Conservation (phyloP, 2,329 filamentous ascomycete genomes). For the Colletotrichum sp. region DNA sequence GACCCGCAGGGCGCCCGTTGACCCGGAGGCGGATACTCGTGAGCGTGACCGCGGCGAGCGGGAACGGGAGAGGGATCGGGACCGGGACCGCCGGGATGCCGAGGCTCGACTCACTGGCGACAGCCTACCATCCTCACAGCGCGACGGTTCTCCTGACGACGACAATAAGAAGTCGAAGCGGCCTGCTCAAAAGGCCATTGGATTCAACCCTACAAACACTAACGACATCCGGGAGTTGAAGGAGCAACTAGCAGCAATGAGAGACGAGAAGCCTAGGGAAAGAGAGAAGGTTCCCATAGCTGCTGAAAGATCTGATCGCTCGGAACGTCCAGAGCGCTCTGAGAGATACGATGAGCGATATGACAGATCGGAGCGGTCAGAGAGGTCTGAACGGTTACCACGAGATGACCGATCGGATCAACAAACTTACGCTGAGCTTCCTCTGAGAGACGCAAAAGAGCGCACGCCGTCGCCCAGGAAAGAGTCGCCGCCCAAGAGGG, state of each 20-base stretch:
- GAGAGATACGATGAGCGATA: neutral
- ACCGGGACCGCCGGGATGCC: conserved; percentile 40
- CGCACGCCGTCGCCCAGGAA: conserved; percentile 15
- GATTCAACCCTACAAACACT: conserved; percentile 59
- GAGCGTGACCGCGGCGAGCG: conserved; percentile 16
- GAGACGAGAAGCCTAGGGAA: conserved; percentile 20
- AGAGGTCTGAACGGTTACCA: neutral
- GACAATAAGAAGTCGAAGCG: conserved; percentile 42
- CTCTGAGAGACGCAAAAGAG: conserved; percentile 3
- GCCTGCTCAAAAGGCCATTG: conserved; percentile 39
- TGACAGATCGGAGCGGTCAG: neutral
- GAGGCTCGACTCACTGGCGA: conserved; percentile 43
- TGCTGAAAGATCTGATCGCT: conserved; percentile 9
- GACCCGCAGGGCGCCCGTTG: conserved; percentile 12
- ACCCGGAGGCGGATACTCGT: conserved; percentile 24
- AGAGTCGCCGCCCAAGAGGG: conserved; percentile 9
- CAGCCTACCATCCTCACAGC: conserved; percentile 29
- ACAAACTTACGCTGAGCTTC: conserved; percentile 15
- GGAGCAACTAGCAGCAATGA: conserved; percentile 52
- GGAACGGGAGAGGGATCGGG: conserved; percentile 21
- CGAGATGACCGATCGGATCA: conserved; percentile 2
- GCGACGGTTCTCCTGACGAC: conserved; percentile 46
- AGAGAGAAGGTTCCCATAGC: conserved; percentile 8
- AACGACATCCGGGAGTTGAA: conserved; percentile 54
- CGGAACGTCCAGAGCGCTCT: neutral